These are phyloP conservation scores for Magnaporthiopsis poae DNA, from an alignment of 2,329 filamentous ascomycete genomes.

Conservation along the genomic window DNA sequence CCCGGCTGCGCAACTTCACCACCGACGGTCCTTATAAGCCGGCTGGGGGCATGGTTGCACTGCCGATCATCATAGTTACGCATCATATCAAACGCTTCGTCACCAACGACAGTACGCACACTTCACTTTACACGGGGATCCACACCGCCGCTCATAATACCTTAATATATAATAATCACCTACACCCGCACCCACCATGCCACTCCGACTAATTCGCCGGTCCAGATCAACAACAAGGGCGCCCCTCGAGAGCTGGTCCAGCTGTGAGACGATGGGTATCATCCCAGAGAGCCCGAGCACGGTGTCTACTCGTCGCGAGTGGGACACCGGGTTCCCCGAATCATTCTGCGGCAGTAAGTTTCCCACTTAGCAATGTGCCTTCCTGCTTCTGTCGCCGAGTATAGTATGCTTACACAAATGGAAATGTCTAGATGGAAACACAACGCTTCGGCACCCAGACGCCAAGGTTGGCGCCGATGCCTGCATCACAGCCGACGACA, in stretches of 20 bases:
- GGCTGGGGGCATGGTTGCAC: neutral
- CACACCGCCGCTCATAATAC: neutral
- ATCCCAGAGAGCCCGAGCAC: constrained; percentile 6
- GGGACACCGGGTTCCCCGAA: constrained; percentile 41
- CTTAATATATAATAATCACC: neutral
- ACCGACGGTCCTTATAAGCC: neutral
- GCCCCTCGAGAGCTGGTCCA: constrained; percentile 15
- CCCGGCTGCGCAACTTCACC: neutral
- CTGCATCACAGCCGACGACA: constrained; percentile 44
- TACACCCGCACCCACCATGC: neutral
- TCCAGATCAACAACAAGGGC: constrained; percentile 8
- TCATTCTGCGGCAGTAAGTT: constrained; percentile 37
- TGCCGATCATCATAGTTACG: neutral
- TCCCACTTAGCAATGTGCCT: neutral
- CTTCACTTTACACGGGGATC: neutral
- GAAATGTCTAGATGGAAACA: constrained; percentile 39
- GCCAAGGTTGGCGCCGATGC: constrained; percentile 49
- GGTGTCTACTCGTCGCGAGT: neutral
- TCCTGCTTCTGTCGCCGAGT: no score
- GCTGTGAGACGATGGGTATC: constrained; percentile 8
- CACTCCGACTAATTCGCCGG: neutral
- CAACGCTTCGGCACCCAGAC: constrained; percentile 52
- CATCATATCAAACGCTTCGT: neutral
- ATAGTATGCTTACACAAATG: neutral
- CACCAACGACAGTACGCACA: neutral